phyloP scores from a whole-genome alignment of 495 filamentous ascomycete species.

The Entonaema liquescens region DNA sequence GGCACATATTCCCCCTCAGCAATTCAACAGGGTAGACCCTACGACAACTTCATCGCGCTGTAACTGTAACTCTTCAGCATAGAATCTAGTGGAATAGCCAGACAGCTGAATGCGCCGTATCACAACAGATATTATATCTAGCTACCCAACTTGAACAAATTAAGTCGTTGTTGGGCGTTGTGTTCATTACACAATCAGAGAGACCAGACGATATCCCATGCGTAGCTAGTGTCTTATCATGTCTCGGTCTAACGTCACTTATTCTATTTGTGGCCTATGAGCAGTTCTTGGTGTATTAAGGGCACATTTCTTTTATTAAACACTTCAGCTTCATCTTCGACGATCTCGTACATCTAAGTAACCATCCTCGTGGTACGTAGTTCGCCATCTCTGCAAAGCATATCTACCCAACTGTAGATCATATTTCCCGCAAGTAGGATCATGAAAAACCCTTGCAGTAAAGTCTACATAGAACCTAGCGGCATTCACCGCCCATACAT shows the following conservation, averaged over 20 bases:
- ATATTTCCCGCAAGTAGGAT: background rate
- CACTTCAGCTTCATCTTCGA: slow-evolving; percentile 1
- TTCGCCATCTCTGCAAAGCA: slow-evolving; percentile 5
- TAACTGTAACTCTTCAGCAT: background rate
- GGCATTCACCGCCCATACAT: background rate
- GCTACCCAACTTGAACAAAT: slow-evolving; percentile 4
- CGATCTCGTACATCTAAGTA: background rate
- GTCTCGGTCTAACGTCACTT: slow-evolving; percentile 16
- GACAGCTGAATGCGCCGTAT: background rate
- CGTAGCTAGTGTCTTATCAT: background rate
- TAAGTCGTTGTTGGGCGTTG: slow-evolving; percentile 13
- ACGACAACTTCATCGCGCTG: background rate
- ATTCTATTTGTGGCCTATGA: slow-evolving; percentile 3
- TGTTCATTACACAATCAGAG: slow-evolving; percentile 1
- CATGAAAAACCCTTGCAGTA: background rate
- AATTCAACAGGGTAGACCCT: background rate
- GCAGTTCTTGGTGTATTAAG: no score
- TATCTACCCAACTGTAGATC: slow-evolving; percentile 21
- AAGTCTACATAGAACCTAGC: slow-evolving; percentile 2
- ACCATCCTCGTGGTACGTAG: background rate
- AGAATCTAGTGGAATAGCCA: background rate
- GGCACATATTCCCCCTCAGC: background rate
- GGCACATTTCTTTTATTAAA: background rate
- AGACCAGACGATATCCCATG: background rate
- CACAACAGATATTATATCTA: background rate